phyloP scores from a whole-genome alignment of 2,329 filamentous ascomycete genomes.

The Penicillium expansum region DNA sequence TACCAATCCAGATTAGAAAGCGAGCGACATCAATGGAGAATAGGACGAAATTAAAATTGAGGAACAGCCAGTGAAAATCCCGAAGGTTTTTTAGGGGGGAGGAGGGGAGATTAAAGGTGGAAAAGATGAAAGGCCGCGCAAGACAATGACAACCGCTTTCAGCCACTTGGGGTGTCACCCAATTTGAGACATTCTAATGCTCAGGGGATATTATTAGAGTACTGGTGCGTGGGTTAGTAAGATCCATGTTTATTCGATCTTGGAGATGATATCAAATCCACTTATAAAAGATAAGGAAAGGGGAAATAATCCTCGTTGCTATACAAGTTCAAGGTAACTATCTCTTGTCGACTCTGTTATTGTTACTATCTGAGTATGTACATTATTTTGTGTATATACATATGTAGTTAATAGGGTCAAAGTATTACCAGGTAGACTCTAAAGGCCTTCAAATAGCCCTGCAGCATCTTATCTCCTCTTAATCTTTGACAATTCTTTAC shows the following conservation, averaged over 20 bases:
- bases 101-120: conserved; percentile 9
- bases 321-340: not conserved
- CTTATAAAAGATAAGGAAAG: not conserved
- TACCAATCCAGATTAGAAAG: conserved; percentile 6
- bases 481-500: too few species aligned
- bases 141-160: conserved; percentile 23
- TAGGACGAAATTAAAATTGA: not conserved
- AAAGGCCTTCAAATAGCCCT: not conserved
- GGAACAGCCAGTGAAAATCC: not conserved
- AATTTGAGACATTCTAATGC: conserved; percentile 13
- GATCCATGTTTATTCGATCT: not conserved
- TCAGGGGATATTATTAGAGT: conserved; percentile 8
- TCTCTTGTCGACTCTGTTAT: not conserved
- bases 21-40: conserved; percentile 9
- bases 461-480: too few species aligned
- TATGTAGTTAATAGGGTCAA: not conserved
- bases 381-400: too few species aligned
- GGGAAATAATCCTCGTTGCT: not conserved
- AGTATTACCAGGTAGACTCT: not conserved
- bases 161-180: conserved; percentile 22
- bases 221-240: not conserved
- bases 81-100: conserved; percentile 7
- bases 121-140: conserved; percentile 19
- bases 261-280: not conserved
- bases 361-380: not conserved